Evolutionary conservation across 495 filamentous ascomycete genomes (phyloP).

Genomic region (Tuber aestivum): DNA sequence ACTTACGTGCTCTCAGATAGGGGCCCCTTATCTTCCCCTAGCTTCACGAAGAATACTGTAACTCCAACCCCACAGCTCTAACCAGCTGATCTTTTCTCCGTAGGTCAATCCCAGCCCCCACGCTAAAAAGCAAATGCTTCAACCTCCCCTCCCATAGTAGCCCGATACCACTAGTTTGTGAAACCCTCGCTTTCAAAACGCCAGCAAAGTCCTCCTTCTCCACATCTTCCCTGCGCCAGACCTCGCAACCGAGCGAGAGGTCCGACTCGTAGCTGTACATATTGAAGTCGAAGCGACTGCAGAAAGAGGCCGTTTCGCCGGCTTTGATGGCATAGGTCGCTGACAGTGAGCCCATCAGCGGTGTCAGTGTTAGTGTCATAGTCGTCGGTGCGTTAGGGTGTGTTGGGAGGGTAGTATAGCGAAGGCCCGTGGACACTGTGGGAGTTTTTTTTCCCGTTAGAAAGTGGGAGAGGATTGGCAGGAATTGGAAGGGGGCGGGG

Average conservation of each 20-base stretch:
- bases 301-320: slow-evolving; percentile 70
- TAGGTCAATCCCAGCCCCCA: slow-evolving; percentile 73
- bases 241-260: slow-evolving; percentile 78
- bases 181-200: slow-evolving; percentile 82
- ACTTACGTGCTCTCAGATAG: not conserved
- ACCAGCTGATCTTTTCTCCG: slow-evolving; percentile 63
- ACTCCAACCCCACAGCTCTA: slow-evolving; percentile 72
- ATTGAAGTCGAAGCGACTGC: slow-evolving; percentile 90
- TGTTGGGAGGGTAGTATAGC: slow-evolving; percentile 85
- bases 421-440: slow-evolving; percentile 61
- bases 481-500: not conserved
- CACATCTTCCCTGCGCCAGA: slow-evolving; percentile 58
- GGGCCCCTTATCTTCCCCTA: not conserved
- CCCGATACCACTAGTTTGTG: slow-evolving; percentile 76
- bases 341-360: slow-evolving; percentile 84
- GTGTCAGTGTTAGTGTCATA: slow-evolving; percentile 83
- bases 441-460: not conserved
- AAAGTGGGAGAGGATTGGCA: not conserved
- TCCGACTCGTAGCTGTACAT: slow-evolving; percentile 97
- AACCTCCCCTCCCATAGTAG: slow-evolving; percentile 89
- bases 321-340: slow-evolving; percentile 86
- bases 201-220: slow-evolving; percentile 64
- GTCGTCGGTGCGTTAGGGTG: slow-evolving; percentile 83
- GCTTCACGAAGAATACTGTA: slow-evolving; percentile 83
- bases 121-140: slow-evolving; percentile 87